A percentile compares a stretch with the other conserved stretches of the same genome.
These are phyloP conservation scores for Silene noctiflora DNA, from an alignment of 179 eudicot genomes.

Conservation along the genomic window DNA sequence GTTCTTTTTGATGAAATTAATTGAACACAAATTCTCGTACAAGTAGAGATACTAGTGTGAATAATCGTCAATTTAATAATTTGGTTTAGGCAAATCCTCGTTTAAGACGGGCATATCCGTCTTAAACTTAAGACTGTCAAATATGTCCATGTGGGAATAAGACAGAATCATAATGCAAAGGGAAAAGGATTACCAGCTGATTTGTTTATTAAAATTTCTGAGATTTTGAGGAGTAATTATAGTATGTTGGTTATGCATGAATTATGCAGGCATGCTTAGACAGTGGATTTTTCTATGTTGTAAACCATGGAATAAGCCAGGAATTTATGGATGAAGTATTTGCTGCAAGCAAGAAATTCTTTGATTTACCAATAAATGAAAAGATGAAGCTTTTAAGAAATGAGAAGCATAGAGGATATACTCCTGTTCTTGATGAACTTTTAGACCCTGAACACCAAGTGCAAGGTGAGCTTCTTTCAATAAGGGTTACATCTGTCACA, in stretches of 20 bases:
- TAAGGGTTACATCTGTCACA: background rate
- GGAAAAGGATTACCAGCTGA: too few species aligned
- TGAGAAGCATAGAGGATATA: conserved; percentile 79
- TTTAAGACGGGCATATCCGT: too few species aligned
- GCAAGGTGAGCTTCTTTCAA: conserved; percentile 44
- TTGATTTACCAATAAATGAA: conserved; percentile 65
- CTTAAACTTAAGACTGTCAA: too few species aligned
- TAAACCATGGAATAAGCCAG: conserved; percentile 84
- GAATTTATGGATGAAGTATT: conserved; percentile 88
- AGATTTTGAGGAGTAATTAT: too few species aligned
- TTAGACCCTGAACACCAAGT: conserved; percentile 79
- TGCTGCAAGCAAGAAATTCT: conserved; percentile 64
- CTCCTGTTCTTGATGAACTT: conserved; percentile 76
- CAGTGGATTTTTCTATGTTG: conserved; percentile 81
- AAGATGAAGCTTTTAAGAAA: conserved; percentile 85
- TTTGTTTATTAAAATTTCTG: too few species aligned
- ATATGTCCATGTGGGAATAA: too few species aligned
- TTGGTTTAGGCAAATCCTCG: too few species aligned
- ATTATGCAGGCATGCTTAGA: conserved; percentile 78
- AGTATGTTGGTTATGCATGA: background rate
- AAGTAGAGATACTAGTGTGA: too few species aligned
- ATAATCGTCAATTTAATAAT: too few species aligned
- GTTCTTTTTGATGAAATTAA: too few species aligned
- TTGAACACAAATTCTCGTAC: too few species aligned
- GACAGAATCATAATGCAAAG: too few species aligned